These are phyloP conservation scores for Tetrahymena borealis DNA, from an alignment of 73 alveolate species.

Conservation along the genomic window DNA sequence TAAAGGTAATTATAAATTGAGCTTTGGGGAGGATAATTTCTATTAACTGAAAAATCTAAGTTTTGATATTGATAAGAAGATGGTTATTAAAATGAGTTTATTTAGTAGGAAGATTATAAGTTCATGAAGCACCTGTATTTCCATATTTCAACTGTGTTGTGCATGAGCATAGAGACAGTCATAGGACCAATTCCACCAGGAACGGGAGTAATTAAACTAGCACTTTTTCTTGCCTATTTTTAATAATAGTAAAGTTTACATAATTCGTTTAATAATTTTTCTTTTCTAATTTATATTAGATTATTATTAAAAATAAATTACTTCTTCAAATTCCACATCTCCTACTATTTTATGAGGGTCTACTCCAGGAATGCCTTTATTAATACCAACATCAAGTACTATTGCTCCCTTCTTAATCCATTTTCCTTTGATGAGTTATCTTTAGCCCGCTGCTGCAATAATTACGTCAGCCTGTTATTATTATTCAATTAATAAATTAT, in stretches of 20 bases:
- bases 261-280: too few relatives aligned
- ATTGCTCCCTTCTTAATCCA: slow-evolving; percentile 64
- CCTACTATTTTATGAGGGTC: slow-evolving; percentile 16
- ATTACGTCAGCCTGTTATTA: slow-evolving; percentile 54
- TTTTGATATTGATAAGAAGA: neutral
- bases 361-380: neutral
- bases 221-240: slow-evolving; percentile 27
- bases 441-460: slow-evolving; percentile 57
- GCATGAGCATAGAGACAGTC: slow-evolving; percentile 68
- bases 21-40: neutral
- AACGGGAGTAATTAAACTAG: slow-evolving; percentile 62
- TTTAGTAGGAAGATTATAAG: neutral
- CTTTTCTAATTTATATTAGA: too few relatives aligned
- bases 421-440: slow-evolving; percentile 54
- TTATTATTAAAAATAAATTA: neutral
- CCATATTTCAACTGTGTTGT: neutral
- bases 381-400: slow-evolving; percentile 73
- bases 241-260: neutral
- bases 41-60: neutral
- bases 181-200: slow-evolving; percentile 85
- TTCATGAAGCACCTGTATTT: neutral
- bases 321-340: slow-evolving; percentile 23
- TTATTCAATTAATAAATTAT: neutral
- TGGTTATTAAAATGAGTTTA: neutral
- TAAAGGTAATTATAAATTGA: neutral